Base-by-base conservation (phyloP, 805 yeast species). In the Metschnikowia proteae region DNA sequence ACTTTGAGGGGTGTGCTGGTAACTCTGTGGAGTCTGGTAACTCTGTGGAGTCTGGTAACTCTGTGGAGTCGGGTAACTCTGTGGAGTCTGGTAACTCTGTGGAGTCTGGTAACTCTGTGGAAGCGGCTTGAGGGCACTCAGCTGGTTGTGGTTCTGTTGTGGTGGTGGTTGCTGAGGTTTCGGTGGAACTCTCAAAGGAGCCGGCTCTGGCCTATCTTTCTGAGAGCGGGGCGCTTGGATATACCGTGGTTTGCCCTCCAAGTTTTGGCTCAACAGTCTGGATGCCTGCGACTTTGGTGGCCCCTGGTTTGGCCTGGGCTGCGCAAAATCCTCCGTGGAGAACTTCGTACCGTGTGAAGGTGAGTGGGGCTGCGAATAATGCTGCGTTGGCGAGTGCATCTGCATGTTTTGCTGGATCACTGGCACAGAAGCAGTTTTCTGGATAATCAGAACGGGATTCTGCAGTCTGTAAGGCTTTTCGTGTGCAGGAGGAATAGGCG, bases 151-250 rank as follows among this genome's bases (percentile, higher is more conserved):
- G 7, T 32, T n/a, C 25, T 31, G 38, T 11, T 28, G n/a, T 4
- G 45, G 43, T 26, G 5, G 27, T 25, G n/a, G 13, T 34, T 34
- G 43, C 23, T 35, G 43, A 5, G 32, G 27, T 9, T 29, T 39
- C 29, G 32, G 45, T 4, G 45, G 39, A 13, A 25, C 30, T n/a
- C 36, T 23, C 29, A 40, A 25, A 11, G 43, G 30, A 7, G 43
- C 43, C 11, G 43, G 40, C 13, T 32, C 39, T 4, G 40, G 6
- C 26, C 41, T n/a, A 11, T 30, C 44, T 25, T 13, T 10, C 30
- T 35, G 46, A 7, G 33, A 50, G 53, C 61, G 63, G 9, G 72
- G 74, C 7, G 70, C 62, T 23, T 62, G 52, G 22, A 70, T 69
- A 38, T 60, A 65, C 43, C 63, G 60, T 17, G 73, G 73, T 52